Evolutionary conservation across 202 grass and related monocot genomes (phyloP), one percentile per base, ranked within the genome.

Genomic region (Sporobolus alterniflorus): DNA sequence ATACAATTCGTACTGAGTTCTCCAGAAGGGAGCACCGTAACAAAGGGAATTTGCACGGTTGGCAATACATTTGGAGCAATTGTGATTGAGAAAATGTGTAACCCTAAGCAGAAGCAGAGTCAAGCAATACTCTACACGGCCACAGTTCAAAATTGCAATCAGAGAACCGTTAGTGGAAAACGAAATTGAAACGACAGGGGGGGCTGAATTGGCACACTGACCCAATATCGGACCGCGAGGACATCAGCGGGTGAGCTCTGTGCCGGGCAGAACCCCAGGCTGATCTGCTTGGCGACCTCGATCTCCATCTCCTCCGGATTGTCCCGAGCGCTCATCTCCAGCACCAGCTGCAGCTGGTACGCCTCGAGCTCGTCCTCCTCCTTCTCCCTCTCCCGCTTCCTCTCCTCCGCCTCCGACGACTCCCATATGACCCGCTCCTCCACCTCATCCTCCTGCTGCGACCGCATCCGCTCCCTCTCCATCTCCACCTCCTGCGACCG

Each of bases 241-340:
- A 91, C 88, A 60, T 94, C 91, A 0, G 96, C 85, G 7, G 88
- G 71, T 13, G 93, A 89, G 65, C 84, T 91, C 77, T 92, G 62
- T 5, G 90, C 78, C 3, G 81, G 74, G 74, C 91, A 94, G 24
- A 87, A 92, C 18, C 91, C 96, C 20, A 99, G 87, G 42, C 96
- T 99, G 76, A 99, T 96, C 85, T 92, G 96, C 75, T 99, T 99
- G 42, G 89, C 96, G 29, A 92, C 96, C 83, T 96, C 93, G 46
- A 99, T 96, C 85, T 99, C 93, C 78, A 92, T 94, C 67, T 89
- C 96, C 88, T 99, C 96, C 11, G 96, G 93, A 85, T 99, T 94
- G 87, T 99, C 96, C 71, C 85, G 85, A 2, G 96, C 91, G 69
- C 96, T 96, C 82, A 99, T 78, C 89, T 99, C 93, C 60, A 99